Conservation (phyloP, 148 eudicot species). For the Spergularia bocconei region DNA sequence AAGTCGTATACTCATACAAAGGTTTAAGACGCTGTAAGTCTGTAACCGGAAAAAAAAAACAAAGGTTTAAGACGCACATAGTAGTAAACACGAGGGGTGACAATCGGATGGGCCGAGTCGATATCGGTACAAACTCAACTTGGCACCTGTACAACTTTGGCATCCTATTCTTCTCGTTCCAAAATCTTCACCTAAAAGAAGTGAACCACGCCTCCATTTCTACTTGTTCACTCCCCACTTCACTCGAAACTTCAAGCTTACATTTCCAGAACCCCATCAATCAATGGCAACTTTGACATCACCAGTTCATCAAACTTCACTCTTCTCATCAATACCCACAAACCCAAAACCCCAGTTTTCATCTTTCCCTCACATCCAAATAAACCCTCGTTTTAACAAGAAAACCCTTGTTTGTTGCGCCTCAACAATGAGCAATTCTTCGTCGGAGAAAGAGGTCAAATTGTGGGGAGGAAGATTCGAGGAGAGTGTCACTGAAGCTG, state of each 20-base stretch:
- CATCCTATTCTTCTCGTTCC: too few relatives aligned
- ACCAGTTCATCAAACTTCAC: slow-evolving; percentile 11
- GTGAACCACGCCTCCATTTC: background rate
- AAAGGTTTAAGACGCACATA: too few relatives aligned
- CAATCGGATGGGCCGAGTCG: too few relatives aligned
- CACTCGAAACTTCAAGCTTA: background rate
- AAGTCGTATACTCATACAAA: too few relatives aligned
- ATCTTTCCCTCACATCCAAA: slow-evolving; percentile 3
- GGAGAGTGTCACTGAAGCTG: slow-evolving; percentile 81
- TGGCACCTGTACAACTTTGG: too few relatives aligned
- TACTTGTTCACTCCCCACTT: background rate
- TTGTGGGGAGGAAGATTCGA: slow-evolving; percentile 98
- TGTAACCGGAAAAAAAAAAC: too few relatives aligned
- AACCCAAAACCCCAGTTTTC: slow-evolving; percentile 18
- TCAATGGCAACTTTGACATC: slow-evolving; percentile 22
- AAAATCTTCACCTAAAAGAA: background rate
- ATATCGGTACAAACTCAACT: too few relatives aligned
- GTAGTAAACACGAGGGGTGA: too few relatives aligned
- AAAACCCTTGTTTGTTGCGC: slow-evolving; percentile 14
- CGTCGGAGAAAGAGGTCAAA: slow-evolving; percentile 54
- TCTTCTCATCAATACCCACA: slow-evolving; percentile 19
- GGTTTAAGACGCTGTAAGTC: too few relatives aligned
- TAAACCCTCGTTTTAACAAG: slow-evolving; percentile 11
- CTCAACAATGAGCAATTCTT: slow-evolving; percentile 19
- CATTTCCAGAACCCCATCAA: background rate